Evolutionary conservation across 768 basidiomycete genomes (phyloP), one percentile per base, ranked within the genome.

Genomic region (Tricholoma hemisulphureum): DNA sequence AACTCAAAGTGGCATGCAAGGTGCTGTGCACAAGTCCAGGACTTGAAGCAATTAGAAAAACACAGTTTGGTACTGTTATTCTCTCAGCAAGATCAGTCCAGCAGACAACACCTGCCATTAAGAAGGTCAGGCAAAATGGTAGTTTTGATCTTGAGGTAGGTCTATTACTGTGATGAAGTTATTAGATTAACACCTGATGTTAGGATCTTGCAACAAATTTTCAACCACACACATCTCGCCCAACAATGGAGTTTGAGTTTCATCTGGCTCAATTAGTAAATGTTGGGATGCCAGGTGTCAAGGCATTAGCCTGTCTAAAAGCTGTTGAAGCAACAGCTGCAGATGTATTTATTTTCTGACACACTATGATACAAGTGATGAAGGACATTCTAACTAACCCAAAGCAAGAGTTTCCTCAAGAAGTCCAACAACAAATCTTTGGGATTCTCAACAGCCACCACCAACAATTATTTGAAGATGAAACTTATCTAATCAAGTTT

Each of bases 261-360:
- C 37, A n/a, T 8, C 59, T 61, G 23, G 24, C 49, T 13, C 60
- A 55, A 23, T 53, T 68, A 2, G 58, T 66, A 28, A 50, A 37
- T 16, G 31, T 61, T 21, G 41, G 51, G 18, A 23, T 45, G 18
- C 67, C 66, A 1, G 51, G 56, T 4, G 46, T 67, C 10, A 66
- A 69, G 37, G 63, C 65, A 0, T 37, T 69, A 8, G 61, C 67
- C 6, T 67, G 65, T 46, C 65, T 71, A 11, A 68, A 71, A 51
- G 62, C 69, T 7, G 67, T 65, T 52, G 64, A 69, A 35, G 61
- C 65, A 9, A 67, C 55, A 39, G 53, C 61, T 20, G 68, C 66
- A 1, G 69, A 71, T 60, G 68, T 67, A 8, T 66, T 57, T 37
- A 10, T 69, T n/a, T 70, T 67, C 48, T 68, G 65, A 68, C 69